Conservation (phyloP, 345 rosid genomes). For the Heritiera littoralis region DNA sequence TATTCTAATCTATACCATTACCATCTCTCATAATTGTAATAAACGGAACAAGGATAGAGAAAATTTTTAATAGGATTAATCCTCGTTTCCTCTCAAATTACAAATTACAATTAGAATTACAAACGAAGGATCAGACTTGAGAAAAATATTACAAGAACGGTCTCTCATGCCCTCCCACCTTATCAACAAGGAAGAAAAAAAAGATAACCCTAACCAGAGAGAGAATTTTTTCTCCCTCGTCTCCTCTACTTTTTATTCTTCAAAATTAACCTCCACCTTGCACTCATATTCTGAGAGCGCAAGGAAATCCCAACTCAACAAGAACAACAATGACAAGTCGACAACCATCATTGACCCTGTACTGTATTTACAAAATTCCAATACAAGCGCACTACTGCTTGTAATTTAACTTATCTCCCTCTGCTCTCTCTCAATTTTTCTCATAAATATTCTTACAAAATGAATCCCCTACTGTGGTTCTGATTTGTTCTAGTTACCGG, state of each 20-base stretch:
- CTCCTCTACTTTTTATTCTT: slow-evolving; percentile 20
- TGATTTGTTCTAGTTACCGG: background rate
- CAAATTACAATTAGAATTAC: too few species aligned
- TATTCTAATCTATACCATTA: too few species aligned
- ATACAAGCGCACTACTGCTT: slow-evolving; percentile 6
- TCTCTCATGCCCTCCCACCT: background rate
- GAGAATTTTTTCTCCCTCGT: background rate
- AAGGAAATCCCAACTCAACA: background rate
- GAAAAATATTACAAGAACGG: too few species aligned
- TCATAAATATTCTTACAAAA: slow-evolving; percentile 11
- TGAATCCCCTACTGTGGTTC: background rate
- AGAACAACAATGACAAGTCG: background rate
- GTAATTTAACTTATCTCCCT: slow-evolving; percentile 13
- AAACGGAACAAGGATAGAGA: too few species aligned
- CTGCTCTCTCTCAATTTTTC: background rate
- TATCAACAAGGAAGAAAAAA: background rate
- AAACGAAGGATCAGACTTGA: too few species aligned
- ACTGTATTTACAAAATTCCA: slow-evolving; percentile 28
- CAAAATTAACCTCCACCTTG: slow-evolving; percentile 24
- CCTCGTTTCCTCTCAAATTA: too few species aligned
- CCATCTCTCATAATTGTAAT: too few species aligned
- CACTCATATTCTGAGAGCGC: slow-evolving; percentile 13
- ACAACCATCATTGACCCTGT: background rate
- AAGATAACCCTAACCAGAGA: background rate
- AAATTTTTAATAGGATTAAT: too few species aligned